A percentile compares a stretch with the other conserved stretches of the same genome.
Evolutionary conservation across 352 stramenopile species (phyloP).

Genomic region (Pythium dissotocum): DNA sequence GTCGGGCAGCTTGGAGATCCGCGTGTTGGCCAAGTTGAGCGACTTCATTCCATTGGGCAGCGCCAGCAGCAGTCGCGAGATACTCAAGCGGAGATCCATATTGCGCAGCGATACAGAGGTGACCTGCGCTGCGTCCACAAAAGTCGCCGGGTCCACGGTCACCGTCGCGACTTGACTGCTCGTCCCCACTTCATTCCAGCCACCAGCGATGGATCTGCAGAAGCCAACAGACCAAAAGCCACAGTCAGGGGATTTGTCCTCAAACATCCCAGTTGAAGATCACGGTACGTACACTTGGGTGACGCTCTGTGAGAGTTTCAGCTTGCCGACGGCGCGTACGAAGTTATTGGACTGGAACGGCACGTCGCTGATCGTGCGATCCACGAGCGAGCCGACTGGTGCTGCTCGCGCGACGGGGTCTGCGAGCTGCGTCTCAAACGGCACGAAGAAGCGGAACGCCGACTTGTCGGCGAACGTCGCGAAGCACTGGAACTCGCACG

Average conservation of each 20-base stretch:
- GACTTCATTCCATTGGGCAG: background rate
- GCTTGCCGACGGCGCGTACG: background rate
- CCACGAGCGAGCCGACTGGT: background rate
- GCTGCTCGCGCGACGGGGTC: background rate
- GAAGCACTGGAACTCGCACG: constrained; percentile 3
- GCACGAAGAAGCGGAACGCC: background rate
- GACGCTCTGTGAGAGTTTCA: background rate
- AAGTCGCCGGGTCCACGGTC: background rate
- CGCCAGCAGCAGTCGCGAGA: background rate
- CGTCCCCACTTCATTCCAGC: background rate
- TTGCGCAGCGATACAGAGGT: background rate
- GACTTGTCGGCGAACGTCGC: background rate
- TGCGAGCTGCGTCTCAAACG: background rate
- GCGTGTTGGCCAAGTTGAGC: background rate
- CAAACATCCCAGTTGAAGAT: background rate
- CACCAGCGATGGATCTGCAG: constrained; percentile 1
- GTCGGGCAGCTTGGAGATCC: background rate
- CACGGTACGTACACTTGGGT: background rate
- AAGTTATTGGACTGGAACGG: background rate
- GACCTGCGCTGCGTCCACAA: background rate
- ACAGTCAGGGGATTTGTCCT: too few species aligned
- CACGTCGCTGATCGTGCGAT: background rate
- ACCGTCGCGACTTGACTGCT: background rate
- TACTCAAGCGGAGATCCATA: background rate
- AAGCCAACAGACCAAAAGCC: too few species aligned